Evolutionary conservation across 768 basidiomycete genomes (phyloP).

Genomic region (Megacollybia marginata): DNA sequence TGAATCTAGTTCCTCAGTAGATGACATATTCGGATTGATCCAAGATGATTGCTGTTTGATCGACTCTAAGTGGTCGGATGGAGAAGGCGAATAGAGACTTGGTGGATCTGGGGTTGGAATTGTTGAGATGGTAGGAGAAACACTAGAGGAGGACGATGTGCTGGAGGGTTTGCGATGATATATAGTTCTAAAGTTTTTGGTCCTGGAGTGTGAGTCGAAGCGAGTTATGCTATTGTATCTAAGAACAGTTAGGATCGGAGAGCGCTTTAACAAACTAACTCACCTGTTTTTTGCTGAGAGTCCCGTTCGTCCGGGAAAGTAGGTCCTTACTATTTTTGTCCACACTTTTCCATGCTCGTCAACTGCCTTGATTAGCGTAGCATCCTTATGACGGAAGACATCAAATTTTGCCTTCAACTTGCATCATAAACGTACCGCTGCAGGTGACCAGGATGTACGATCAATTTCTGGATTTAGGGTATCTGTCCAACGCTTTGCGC

Average conservation of each 20-base stretch:
- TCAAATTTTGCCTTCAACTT: not conserved
- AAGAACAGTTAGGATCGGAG: not conserved
- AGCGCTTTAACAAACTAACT: not conserved
- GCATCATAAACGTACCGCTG: slow-evolving; percentile 9
- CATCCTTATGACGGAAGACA: slow-evolving; percentile 10
- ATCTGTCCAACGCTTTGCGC: slow-evolving; percentile 22
- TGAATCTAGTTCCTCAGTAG: not conserved
- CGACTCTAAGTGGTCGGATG: not conserved
- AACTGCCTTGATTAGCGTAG: slow-evolving; percentile 15
- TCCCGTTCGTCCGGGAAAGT: slow-evolving; percentile 20
- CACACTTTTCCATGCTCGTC: too few species aligned
- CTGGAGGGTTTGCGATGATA: not conserved
- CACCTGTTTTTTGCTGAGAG: slow-evolving; percentile 23
- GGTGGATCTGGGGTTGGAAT: not conserved
- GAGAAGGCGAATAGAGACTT: not conserved
- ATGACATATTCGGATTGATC: not conserved
- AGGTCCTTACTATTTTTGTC: too few species aligned
- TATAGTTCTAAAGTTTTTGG: not conserved
- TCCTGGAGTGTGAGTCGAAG: slow-evolving; percentile 1
- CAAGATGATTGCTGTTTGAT: too few species aligned
- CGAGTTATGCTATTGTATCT: slow-evolving; percentile 16
- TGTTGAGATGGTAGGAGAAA: not conserved
- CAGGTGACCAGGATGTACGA: slow-evolving; percentile 15
- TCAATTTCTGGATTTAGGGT: slow-evolving; percentile 21
- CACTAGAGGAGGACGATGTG: not conserved